phyloP scores from a whole-genome alignment of 73 alveolate species.

The Symbiodinium natans region DNA sequence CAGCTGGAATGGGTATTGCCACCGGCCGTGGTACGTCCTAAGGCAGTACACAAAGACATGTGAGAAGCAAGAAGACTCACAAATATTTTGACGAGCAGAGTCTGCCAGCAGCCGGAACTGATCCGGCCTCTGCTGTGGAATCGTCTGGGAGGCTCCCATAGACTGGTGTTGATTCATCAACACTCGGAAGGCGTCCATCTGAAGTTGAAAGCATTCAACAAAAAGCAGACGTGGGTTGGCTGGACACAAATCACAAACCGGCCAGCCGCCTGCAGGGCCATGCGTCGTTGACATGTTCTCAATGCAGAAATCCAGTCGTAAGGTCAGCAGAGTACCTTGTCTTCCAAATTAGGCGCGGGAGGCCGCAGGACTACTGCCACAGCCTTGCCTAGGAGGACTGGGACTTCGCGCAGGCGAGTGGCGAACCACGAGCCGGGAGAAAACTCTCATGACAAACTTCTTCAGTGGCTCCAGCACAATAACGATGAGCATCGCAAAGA shows the following conservation, averaged over 20 bases:
- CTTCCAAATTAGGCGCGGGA: not conserved
- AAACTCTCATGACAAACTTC: constrained; percentile 37
- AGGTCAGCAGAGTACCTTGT: not conserved
- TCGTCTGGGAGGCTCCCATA: constrained; percentile 62
- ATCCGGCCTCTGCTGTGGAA: not conserved
- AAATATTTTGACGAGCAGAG: not conserved
- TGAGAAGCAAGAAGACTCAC: not conserved
- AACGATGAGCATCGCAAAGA: constrained; percentile 35
- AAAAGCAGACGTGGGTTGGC: too few relatives aligned
- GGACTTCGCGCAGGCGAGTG: not conserved
- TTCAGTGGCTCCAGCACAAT: constrained; percentile 32
- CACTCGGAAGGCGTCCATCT: constrained; percentile 28
- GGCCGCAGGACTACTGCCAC: not conserved
- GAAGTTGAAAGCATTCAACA: too few relatives aligned
- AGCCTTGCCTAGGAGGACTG: not conserved
- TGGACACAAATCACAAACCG: too few relatives aligned
- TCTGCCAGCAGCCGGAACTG: not conserved
- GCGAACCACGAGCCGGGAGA: constrained; percentile 32
- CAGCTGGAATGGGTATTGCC: constrained; percentile 17
- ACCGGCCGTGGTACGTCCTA: not conserved
- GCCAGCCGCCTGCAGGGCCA: not conserved
- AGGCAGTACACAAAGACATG: not conserved
- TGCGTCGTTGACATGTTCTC: constrained; percentile 12
- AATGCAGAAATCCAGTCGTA: constrained; percentile 54
- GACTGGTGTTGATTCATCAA: constrained; percentile 35